Conservation (phyloP, 805 yeast genomes). For the Debaryomyces hansenii region DNA sequence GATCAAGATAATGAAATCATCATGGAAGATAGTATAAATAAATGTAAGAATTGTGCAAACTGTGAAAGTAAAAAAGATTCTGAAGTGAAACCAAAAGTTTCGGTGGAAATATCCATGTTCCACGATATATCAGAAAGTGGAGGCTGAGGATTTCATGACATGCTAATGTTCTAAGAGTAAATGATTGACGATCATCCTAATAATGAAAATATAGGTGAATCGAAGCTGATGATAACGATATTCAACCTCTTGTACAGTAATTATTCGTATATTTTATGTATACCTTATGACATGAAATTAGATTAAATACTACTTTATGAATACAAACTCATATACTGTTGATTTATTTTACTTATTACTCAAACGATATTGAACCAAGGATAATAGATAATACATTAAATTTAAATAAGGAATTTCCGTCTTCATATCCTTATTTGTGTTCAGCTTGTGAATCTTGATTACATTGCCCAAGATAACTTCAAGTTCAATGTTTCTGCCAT, state of each 20-base stretch:
- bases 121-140: too few relatives aligned
- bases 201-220: too few relatives aligned
- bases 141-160: too few relatives aligned
- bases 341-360: not conserved
- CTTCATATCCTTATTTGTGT: conserved; percentile 9
- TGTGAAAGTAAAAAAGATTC: conserved; percentile 20
- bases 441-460: conserved; percentile 14
- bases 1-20: not conserved
- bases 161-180: too few relatives aligned
- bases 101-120: conserved; percentile 5
- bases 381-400: conserved; percentile 20
- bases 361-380: conserved; percentile 13
- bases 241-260: too few relatives aligned
- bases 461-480: conserved; percentile 74
- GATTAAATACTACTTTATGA: too few relatives aligned
- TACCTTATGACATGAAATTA: too few relatives aligned
- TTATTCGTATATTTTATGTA: too few relatives aligned
- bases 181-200: too few relatives aligned
- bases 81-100: conserved; percentile 11
- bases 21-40: conserved; percentile 20
- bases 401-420: conserved; percentile 21
- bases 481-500: conserved; percentile 67
- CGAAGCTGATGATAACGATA: too few relatives aligned
- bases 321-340: too few relatives aligned
- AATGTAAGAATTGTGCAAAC: conserved; percentile 31